Evolutionary conservation across 2,329 filamentous ascomycete species (phyloP), one percentile per base, ranked within the genome.

Genomic region (Anthostomella pinea): DNA sequence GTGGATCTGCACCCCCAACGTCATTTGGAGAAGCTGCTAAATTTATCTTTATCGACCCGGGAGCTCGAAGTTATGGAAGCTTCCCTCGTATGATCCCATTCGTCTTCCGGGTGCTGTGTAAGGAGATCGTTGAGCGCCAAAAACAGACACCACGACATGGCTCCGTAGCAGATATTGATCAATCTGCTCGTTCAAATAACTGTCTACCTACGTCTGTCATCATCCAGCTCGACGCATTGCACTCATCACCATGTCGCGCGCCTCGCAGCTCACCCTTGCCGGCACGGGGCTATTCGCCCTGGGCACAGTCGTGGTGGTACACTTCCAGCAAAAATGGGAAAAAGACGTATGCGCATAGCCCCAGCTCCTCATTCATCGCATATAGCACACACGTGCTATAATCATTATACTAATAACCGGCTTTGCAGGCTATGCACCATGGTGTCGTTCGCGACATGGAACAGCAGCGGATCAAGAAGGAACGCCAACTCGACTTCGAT

Each of bases 401-500:
- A 48, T 25, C 40, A 18, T 39, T 13, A 37, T 13, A 19, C 36
- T 35, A 25, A 8, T 23, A 17, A n/a, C n/a, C n/a, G n/a, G n/a
- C n/a, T n/a, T n/a, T 27, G 3, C 45, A 91, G 93, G 86, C 87
- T 39, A 98, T 98, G 93, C 93, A 98, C 58, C 79, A 85, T 50
- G 93, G 93, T 28, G 93, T 98, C 26, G 71, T 97, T 48, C 86
- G 91, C 47, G 93, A 98, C 58, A 85, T 96, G 73, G 91, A 97
- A 59, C 88, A 94, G 58, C 90, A 95, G 61, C 81, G 86, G 29
- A 62, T 96, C 49, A 96, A 96, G 68, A 77, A 79, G 49, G 93
- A 98, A 63, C 83, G 93, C 41, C 87, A 94, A 62, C 79, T 89
- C 33, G 93, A 98, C 60, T 98, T 98, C 57, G 90, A 97, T 48